Evolutionary conservation across 129 eudicot species (phyloP).

Genomic region (Scalesia atractyloides): DNA sequence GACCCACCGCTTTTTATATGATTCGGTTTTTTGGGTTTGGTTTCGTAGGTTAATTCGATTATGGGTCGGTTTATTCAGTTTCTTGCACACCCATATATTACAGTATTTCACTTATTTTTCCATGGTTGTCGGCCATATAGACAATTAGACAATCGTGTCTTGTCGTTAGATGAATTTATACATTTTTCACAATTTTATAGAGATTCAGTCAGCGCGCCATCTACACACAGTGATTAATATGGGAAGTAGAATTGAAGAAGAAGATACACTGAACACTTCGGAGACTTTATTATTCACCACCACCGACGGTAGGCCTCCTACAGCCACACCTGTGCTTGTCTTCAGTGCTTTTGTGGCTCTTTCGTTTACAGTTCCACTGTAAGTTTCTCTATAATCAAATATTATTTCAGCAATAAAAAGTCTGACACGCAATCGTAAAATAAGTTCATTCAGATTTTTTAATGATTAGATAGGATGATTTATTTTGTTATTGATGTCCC

Average conservation of each 20-base stretch:
- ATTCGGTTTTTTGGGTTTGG: no score
- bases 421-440: not conserved
- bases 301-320: conserved; percentile 7
- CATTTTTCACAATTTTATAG: no score
- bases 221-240: not conserved
- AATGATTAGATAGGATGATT: not conserved
- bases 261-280: not conserved
- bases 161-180: no score
- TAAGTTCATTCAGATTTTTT: not conserved
- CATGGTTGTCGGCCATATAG: no score
- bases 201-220: not conserved
- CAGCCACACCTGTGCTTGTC: conserved; percentile 47
- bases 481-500: no score
- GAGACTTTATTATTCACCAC: conserved; percentile 18
- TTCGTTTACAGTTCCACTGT: conserved; percentile 75
- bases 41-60: no score
- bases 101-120: no score
- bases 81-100: no score
- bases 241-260: conserved; percentile 13
- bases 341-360: conserved; percentile 68
- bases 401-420: no score
- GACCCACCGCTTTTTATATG: no score
- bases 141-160: no score
- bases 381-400: conserved; percentile 22
- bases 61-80: no score